Conservation (phyloP, 768 basidiomycete species). For the Boletus tylopilopsis region DNA sequence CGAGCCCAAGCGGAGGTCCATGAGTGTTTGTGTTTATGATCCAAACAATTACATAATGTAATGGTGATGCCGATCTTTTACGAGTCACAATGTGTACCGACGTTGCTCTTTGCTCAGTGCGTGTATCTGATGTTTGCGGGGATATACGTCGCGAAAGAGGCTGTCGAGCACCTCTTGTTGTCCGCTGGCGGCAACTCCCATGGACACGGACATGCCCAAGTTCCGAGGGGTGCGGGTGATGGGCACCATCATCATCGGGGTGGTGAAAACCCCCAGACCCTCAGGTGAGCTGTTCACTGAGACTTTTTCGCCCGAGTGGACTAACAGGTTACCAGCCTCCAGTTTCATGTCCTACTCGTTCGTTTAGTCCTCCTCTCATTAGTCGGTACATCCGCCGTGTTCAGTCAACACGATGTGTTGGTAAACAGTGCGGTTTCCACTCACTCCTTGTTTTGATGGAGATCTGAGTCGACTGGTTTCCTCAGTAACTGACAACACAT, state of each 20-base stretch:
- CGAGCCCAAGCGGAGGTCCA: too few species aligned
- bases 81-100: too few species aligned
- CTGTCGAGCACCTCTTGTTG: conserved; percentile 86
- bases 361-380: conserved; percentile 55
- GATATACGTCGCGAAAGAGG: conserved; percentile 96
- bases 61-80: too few species aligned
- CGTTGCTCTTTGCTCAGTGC: conserved; percentile 80
- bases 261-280: conserved; percentile 39
- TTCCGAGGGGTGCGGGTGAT: conserved; percentile 26
- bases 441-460: background rate
- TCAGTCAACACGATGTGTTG: conserved; percentile 61
- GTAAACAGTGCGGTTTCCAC: conserved; percentile 52
- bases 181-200: conserved; percentile 77
- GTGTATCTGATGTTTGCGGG: conserved; percentile 94
- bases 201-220: conserved; percentile 55
- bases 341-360: conserved; percentile 60
- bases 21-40: too few species aligned
- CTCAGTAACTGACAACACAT: background rate
- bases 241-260: conserved; percentile 69
- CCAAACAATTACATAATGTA: too few species aligned
- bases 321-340: conserved; percentile 42
- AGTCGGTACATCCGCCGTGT: conserved; percentile 51
- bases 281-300: conserved; percentile 36
- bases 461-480: conserved; percentile 4
- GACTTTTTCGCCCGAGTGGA: background rate